These are phyloP conservation scores for Amoeboradix gromovi DNA, from an alignment of 371 early-diverging fungal genomes.

Conservation along the genomic window DNA sequence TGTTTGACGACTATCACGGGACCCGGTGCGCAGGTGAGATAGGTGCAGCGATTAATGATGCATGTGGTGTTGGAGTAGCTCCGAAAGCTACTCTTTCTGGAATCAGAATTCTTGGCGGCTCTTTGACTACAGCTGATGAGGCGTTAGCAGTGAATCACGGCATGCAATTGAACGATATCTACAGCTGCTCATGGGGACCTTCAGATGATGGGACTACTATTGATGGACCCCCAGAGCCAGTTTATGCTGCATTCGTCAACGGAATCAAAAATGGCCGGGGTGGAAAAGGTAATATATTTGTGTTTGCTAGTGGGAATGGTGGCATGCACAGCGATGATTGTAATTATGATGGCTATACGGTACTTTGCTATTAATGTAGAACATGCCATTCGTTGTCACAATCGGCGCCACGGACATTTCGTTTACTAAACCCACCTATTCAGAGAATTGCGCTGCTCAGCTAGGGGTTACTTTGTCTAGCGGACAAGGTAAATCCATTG, in stretches of 20 bases:
- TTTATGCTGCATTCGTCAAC: slow-evolving; percentile 44
- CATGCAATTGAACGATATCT: slow-evolving; percentile 59
- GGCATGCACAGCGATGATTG: slow-evolving; percentile 22
- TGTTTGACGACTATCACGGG: slow-evolving; percentile 45
- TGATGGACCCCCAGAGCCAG: slow-evolving; percentile 52
- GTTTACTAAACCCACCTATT: slow-evolving; percentile 46
- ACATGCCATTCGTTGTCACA: slow-evolving; percentile 33
- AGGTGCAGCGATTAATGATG: slow-evolving; percentile 54
- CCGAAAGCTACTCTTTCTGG: slow-evolving; percentile 46
- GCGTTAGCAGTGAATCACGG: slow-evolving; percentile 57
- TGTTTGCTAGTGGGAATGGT: slow-evolving; percentile 87
- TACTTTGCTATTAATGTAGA: slow-evolving; percentile 11
- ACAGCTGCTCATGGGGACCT: slow-evolving; percentile 92
- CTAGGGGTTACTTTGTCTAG: slow-evolving; percentile 35
- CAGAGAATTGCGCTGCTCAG: slow-evolving; percentile 65
- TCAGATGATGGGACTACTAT: slow-evolving; percentile 58
- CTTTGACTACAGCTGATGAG: slow-evolving; percentile 61
- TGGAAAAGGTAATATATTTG: slow-evolving; percentile 59
- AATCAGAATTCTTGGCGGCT: slow-evolving; percentile 10
- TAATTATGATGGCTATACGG: slow-evolving; percentile 86
- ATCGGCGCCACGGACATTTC: slow-evolving; percentile 55
- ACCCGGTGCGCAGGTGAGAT: slow-evolving; percentile 92
- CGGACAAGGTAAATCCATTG: slow-evolving; percentile 25
- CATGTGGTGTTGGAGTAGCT: slow-evolving; percentile 80
- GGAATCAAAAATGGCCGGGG: slow-evolving; percentile 52